Conservation (phyloP, 2,329 filamentous ascomycete species). For the Chalara sp. region DNA sequence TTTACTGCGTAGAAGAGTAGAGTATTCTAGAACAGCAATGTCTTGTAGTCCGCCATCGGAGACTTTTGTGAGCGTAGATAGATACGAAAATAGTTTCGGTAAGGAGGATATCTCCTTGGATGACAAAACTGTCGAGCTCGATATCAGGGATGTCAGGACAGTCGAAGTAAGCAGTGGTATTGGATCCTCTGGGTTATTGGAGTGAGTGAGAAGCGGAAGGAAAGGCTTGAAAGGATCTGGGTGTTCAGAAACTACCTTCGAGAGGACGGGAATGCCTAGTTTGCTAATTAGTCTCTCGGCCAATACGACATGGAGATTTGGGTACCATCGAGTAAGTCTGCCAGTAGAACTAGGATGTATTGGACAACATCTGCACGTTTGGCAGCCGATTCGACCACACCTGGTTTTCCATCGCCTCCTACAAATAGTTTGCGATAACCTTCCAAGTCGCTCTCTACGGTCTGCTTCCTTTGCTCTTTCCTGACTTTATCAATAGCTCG, state of each 20-base stretch:
- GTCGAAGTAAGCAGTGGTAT: constrained; percentile 87
- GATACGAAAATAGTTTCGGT: constrained; percentile 76
- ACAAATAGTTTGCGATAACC: constrained; percentile 78
- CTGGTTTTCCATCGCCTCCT: constrained; percentile 61
- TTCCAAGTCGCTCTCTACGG: constrained; percentile 71
- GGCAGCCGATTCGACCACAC: constrained; percentile 76
- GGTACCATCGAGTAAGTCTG: constrained; percentile 80
- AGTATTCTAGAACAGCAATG: constrained; percentile 90
- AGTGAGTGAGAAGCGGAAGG: constrained; percentile 74
- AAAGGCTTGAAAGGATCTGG: constrained; percentile 75
- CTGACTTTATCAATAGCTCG: constrained; percentile 94
- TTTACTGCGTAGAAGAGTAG: constrained; percentile 69
- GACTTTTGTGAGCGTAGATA: constrained; percentile 76
- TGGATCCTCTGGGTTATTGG: constrained; percentile 66
- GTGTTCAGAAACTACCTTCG: constrained; percentile 68
- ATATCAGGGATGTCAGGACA: constrained; percentile 75
- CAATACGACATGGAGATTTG: constrained; percentile 3
- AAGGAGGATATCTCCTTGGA: constrained; percentile 61
- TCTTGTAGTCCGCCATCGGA: constrained; percentile 88
- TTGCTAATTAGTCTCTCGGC: constrained; percentile 2
- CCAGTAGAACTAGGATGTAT: constrained; percentile 85
- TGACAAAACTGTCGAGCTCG: constrained; percentile 52
- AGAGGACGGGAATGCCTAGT: constrained; percentile 71
- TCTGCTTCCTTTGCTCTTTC: constrained; percentile 80
- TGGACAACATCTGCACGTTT: constrained; percentile 88